These are phyloP conservation scores for Monosporascus sp. DNA, from an alignment of 2,329 filamentous ascomycete species.

Conservation along the genomic window DNA sequence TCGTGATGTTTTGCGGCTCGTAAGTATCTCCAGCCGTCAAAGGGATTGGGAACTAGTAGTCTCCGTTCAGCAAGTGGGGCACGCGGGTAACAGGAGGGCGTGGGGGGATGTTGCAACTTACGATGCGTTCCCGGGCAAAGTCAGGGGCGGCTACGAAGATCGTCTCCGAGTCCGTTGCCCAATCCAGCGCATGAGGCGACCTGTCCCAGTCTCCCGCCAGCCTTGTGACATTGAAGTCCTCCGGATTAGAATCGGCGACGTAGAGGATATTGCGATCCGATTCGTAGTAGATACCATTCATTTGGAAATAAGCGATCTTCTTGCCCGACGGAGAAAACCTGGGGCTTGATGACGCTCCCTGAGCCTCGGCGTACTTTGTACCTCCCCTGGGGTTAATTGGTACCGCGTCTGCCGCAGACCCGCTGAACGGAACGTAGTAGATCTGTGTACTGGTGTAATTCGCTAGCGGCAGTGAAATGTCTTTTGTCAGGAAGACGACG, in stretches of 20 bases:
- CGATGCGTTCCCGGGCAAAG: conserved; percentile 34
- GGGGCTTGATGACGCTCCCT: conserved; percentile 30
- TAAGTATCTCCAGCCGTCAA: conserved; percentile 22
- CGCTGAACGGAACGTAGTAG: conserved; percentile 29
- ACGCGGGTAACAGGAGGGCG: neutral
- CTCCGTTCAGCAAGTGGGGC: conserved; percentile 5
- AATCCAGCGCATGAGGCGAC: conserved; percentile 19
- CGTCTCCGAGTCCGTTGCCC: conserved; percentile 23
- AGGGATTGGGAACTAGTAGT: conserved; percentile 42
- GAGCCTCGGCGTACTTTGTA: conserved; percentile 24
- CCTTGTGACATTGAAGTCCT: conserved; percentile 33
- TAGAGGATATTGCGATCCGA: conserved; percentile 31
- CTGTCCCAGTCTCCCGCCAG: conserved; percentile 29
- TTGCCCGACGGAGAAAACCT: conserved; percentile 54
- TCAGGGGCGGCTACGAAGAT: conserved; percentile 26
- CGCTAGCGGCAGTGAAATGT: conserved; percentile 47
- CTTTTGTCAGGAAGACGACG: conserved; percentile 53
- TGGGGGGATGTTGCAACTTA: conserved; percentile 44
- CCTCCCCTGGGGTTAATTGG: conserved; percentile 28
- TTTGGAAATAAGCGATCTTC: conserved; percentile 55
- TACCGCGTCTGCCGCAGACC: conserved; percentile 23
- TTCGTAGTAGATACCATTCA: conserved; percentile 57
- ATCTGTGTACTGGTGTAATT: conserved; percentile 42
- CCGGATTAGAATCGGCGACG: conserved; percentile 41
- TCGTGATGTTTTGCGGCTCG: conserved; percentile 27